Base-by-base conservation (phyloP, 2,329 filamentous ascomycete species). In the Fusarium annulatum region DNA sequence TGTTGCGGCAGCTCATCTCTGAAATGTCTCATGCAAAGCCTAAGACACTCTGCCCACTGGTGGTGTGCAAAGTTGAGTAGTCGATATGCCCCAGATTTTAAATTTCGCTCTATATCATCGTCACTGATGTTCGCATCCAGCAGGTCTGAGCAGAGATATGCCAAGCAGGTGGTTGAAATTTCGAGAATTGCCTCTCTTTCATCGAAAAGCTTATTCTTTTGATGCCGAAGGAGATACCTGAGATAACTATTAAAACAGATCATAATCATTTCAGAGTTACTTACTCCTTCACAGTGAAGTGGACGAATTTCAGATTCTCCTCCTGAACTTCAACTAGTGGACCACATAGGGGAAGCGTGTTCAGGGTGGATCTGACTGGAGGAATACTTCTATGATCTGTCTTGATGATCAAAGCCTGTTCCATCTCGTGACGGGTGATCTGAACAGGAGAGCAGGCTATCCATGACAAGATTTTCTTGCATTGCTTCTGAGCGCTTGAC, bases 201-300 rank as follows among this genome's bases (percentile, higher is more conserved):
- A 6, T 57, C 38, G 1, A 59, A 10, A 14, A 48, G 0, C 2
- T 49, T 59, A 2, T 23, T 38, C 15, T 30, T 49, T 2, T 49
- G 26, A 12, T 49, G 8, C 9, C 1, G 19, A 26, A 59, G 15
- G 4, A 59, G 42, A 2, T 59, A 59, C 1, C 56, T 59, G 19
- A 1, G 28, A 33, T 2, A 3, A 16, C 1, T 0, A 2, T 57
- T 43, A 43, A 30, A 23, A 21, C 14, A 15, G 0, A 3, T 42
- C 3, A 3, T 0, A 55, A 55, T 8, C 8, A 33, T 33, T 2
- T 4, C 4, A 2, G 16, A 3, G 11, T 8, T 3, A 18, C 56
- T 10, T 33, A 60, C 57, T 60, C 34, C 19, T 60, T 60, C 28
- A 38, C 57, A 1, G 57, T 49, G 2, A 51, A 60, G 34, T 60